Base-by-base conservation (phyloP, 2,329 filamentous ascomycete genomes). In the Hypoxylon sp. region DNA sequence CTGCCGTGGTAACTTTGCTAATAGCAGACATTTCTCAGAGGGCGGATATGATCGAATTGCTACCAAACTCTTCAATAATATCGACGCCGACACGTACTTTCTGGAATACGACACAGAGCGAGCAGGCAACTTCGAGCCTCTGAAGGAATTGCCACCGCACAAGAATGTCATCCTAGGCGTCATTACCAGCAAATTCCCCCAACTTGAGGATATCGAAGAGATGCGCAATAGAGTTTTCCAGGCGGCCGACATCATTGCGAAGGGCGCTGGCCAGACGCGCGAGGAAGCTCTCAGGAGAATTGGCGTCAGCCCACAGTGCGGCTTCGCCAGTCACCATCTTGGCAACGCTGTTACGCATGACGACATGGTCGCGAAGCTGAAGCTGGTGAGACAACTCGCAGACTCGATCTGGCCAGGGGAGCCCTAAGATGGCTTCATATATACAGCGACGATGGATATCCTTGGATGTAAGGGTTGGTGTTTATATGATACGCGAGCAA, bases 341-440 rank as follows among this genome's bases (percentile, higher is more conserved):
- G 92, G 92, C 0, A 93, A 94, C 76, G 85, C 88, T 24, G 83
- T 94, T 64, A 87, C 85, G 27, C 84, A 87, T 69, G 87, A 92
- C 46, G 91, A 92, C 70, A 92, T 93, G 90, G 87, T 88, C 78
- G 88, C 86, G 77, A 94, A 94, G 82, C 80, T 94, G 75, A 84
- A 87, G 75, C 81, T 94, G 53, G 91, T 94, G 19, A 86, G 91
- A 70, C 83, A 88, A 69, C 88, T 94, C 72, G 91, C 92, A 1
- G 86, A 93, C 76, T 87, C 89, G 70, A 87, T 94, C 62, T 94
- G 92, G 92, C 77, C 76, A 1, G 82, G 81, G 6, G 80, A 83
- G 79, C 78, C 81, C 1, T 82, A 70, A 37, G 24, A 8, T 19
- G 19, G 17, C 8, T 44, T 21, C 6, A 39, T 2, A 15, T 39